Base-by-base conservation (phyloP, 306 rosid genomes). In the Quercus suber region DNA sequence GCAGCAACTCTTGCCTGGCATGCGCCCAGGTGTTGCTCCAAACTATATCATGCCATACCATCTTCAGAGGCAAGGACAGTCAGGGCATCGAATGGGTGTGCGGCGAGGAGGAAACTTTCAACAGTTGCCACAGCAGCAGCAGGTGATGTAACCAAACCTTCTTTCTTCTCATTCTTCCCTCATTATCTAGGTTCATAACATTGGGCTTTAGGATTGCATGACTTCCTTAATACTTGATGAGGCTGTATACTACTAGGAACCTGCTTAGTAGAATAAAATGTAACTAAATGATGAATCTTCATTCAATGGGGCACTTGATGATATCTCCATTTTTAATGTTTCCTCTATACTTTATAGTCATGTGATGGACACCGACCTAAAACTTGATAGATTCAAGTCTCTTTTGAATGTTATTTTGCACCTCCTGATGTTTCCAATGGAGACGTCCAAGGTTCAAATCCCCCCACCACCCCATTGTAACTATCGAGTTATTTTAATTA, bases 11-110 rank as follows among this genome's bases (percentile, higher is more conserved):
- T 35, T 94, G 82, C 90, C 93, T 1, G 98, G 94, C 60, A 89
- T 94, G 88, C 91, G 94, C 55, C 96, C 97, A 5, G 88, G 90
- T 64, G 88, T 90, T 63, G 82, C 88, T 30, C 94, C 93, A 21
- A 94, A 92, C 84, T 94, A 85, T 76, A 71, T 88, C 20, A 83
- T 89, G 89, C 97, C 97, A 17, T 92, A 90, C 84, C 94, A 87
- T 13, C 88, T 86, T 81, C 97, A 84, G 71, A 86, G 97, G 76
- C 97, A 88, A 73, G 93, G 87, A 63, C 98, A 92, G 58, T 89
- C 88, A 17, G 92, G 89, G 57, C 97, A 90, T 73, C 87, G 93
- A 43, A 77, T 85, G 55, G 94, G 92, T 8, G 78, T 73, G 64
- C 87, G 93, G 11, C 89, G 89, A 53, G 88, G 88, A 69, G 97